Conservation (phyloP, 441 rosid species). For the Populus trichocarpa region DNA sequence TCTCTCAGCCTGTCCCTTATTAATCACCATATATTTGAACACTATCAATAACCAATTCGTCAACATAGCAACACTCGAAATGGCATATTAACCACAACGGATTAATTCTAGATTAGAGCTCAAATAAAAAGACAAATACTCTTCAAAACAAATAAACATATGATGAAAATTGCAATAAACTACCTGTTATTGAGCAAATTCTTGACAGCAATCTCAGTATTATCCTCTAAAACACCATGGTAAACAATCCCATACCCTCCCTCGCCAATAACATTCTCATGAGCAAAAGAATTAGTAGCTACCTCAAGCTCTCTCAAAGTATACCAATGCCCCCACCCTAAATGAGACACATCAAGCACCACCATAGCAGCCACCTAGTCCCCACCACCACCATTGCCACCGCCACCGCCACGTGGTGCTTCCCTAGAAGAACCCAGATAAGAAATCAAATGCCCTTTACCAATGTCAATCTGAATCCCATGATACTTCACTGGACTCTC, state of each 20-base stretch:
- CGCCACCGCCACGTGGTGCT: slow-evolving; percentile 22
- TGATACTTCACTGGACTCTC: slow-evolving; percentile 31
- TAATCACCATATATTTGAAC: slow-evolving; percentile 22
- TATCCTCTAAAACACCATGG: slow-evolving; percentile 48
- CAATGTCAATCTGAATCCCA: slow-evolving; percentile 46
- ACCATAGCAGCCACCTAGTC: slow-evolving; percentile 32
- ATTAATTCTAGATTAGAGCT: neutral
- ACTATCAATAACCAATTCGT: slow-evolving; percentile 7
- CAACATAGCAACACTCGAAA: neutral
- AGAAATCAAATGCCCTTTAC: slow-evolving; percentile 40
- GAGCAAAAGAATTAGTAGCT: slow-evolving; percentile 53
- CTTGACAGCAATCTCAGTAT: slow-evolving; percentile 54
- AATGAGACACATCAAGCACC: slow-evolving; percentile 59
- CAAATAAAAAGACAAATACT: neutral
- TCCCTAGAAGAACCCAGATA: slow-evolving; percentile 31
- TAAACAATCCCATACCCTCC: slow-evolving; percentile 84
- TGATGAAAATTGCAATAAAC: neutral
- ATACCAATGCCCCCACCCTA: slow-evolving; percentile 92
- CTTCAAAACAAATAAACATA: neutral
- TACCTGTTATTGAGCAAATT: slow-evolving; percentile 72
- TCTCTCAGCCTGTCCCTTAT: slow-evolving; percentile 93
- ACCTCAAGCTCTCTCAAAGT: slow-evolving; percentile 75
- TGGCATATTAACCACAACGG: neutral
- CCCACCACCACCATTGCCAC: neutral
- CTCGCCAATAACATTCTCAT: slow-evolving; percentile 68